These are phyloP conservation scores for Colletotrichum tofieldiae DNA, from an alignment of 2,329 filamentous ascomycete genomes.

Conservation along the genomic window DNA sequence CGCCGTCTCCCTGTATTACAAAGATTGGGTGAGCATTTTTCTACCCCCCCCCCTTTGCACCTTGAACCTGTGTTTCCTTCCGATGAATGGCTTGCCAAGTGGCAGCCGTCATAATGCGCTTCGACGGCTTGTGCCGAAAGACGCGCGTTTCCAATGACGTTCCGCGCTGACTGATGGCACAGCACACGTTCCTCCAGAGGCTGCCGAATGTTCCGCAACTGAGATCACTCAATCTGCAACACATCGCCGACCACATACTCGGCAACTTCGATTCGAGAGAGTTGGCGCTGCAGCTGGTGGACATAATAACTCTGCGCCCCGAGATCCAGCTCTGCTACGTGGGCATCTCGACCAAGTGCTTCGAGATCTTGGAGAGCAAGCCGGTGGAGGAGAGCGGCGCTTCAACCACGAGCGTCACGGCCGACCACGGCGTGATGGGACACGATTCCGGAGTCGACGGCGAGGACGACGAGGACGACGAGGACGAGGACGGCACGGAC, in stretches of 20 bases:
- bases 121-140: neutral
- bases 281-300: slow-evolving; percentile 81
- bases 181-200: slow-evolving; percentile 86
- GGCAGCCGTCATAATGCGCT: neutral
- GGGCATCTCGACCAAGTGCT: slow-evolving; percentile 84
- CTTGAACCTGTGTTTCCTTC: neutral
- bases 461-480: slow-evolving; percentile 54
- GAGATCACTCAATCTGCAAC: slow-evolving; percentile 79
- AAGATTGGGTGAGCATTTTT: slow-evolving; percentile 78
- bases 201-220: slow-evolving; percentile 80
- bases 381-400: slow-evolving; percentile 58
- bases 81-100: slow-evolving; percentile 6
- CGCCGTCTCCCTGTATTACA: slow-evolving; percentile 80
- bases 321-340: slow-evolving; percentile 85
- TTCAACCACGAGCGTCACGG: slow-evolving; percentile 34
- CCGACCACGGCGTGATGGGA: slow-evolving; percentile 41
- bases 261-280: slow-evolving; percentile 74
- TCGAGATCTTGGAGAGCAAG: slow-evolving; percentile 81
- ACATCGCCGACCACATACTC: slow-evolving; percentile 75
- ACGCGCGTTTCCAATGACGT: neutral
- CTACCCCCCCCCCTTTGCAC: neutral
- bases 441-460: slow-evolving; percentile 49
- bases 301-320: slow-evolving; percentile 82
- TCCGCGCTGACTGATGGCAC: slow-evolving; percentile 40
- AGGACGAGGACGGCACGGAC: slow-evolving; percentile 55